These are phyloP conservation scores for Dovyalis caffra DNA, from an alignment of 345 rosid genomes.

Conservation along the genomic window DNA sequence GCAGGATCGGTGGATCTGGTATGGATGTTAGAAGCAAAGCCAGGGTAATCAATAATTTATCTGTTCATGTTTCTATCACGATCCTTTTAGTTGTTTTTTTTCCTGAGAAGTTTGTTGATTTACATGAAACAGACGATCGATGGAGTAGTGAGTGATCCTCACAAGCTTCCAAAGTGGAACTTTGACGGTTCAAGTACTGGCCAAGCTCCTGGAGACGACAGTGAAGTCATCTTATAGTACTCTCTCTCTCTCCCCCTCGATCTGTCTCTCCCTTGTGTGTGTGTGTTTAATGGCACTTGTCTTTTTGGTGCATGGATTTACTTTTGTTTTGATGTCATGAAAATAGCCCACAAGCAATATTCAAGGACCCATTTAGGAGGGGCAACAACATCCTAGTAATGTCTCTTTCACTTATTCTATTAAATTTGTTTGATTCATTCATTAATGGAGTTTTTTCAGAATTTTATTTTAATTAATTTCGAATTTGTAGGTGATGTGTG, in stretches of 20 bases:
- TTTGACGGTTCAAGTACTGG: conserved; percentile 23
- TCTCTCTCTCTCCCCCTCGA: background rate
- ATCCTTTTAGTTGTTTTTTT: background rate
- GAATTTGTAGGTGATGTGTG: conserved; percentile 74
- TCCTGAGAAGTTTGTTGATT: background rate
- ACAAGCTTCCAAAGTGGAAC: conserved; percentile 26
- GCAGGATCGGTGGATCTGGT: conserved; percentile 31
- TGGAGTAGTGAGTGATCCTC: conserved; percentile 10
- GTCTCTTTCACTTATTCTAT: background rate
- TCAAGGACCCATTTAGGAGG: conserved; percentile 84
- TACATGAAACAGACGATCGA: conserved; percentile 9
- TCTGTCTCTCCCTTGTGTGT: background rate
- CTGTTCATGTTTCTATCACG: background rate
- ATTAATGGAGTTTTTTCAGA: background rate
- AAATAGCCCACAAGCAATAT: conserved; percentile 49
- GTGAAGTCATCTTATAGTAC: conserved; percentile 28
- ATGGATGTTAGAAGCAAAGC: conserved; percentile 29
- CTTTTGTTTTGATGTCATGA: background rate
- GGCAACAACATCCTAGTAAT: conserved; percentile 90
- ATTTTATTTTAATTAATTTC: background rate
- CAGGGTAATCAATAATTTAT: conserved; percentile 4
- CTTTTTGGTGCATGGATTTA: background rate
- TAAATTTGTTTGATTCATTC: background rate
- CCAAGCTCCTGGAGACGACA: conserved; percentile 27
- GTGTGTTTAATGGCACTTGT: background rate